These are phyloP conservation scores for Solanum hybrid DNA, from an alignment of 305 asterid species.

Conservation along the genomic window DNA sequence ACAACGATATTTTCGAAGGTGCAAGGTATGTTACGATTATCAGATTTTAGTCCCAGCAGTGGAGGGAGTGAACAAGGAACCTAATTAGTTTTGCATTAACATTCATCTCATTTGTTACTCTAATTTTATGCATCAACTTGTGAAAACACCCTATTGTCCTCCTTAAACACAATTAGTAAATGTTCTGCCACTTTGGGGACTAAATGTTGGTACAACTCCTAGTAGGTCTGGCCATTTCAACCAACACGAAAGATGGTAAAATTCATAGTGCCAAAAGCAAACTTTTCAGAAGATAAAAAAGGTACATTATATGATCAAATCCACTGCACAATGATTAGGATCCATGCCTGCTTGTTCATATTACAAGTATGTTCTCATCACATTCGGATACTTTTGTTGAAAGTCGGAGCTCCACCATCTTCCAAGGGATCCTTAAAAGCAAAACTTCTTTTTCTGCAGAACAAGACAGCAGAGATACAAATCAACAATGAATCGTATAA, in stretches of 20 bases:
- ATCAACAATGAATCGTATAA: neutral
- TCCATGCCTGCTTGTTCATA: neutral
- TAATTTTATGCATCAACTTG: neutral
- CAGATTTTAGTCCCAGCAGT: neutral
- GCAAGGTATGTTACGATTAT: neutral
- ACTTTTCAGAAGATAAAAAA: neutral
- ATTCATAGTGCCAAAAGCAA: neutral
- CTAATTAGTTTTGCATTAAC: neutral
- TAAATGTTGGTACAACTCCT: neutral
- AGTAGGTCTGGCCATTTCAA: neutral
- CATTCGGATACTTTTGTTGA: neutral
- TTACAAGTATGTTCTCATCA: slow-evolving; percentile 3
- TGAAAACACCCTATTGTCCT: neutral
- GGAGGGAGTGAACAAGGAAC: neutral
- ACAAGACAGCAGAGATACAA: neutral
- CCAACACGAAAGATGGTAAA: neutral
- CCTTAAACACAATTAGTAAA: neutral
- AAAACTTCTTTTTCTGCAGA: slow-evolving; percentile 75
- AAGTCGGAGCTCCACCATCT: neutral
- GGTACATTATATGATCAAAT: neutral
- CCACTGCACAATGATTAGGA: neutral
- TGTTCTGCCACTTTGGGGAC: neutral
- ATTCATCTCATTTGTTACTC: neutral
- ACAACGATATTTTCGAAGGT: neutral
- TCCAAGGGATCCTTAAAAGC: slow-evolving; percentile 43